Conservation (phyloP, 148 eudicot genomes). For the Persicaria maculosa region DNA sequence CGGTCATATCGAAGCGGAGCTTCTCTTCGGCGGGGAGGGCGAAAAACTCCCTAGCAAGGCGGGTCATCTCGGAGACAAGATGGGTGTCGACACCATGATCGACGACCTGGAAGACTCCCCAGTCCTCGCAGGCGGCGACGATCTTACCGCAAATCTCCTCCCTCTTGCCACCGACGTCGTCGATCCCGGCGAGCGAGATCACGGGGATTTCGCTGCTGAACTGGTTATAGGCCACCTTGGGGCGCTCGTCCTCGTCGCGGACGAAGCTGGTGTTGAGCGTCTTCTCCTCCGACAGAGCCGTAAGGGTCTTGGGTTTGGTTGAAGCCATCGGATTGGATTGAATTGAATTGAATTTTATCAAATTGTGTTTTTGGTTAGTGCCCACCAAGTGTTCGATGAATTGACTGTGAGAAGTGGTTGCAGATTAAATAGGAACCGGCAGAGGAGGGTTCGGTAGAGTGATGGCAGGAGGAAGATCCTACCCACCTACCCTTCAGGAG, state of each 20-base stretch:
- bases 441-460: too few species aligned
- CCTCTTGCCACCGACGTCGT: constrained; percentile 31
- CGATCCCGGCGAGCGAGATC: constrained; percentile 75
- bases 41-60: constrained; percentile 64
- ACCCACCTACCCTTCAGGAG: too few species aligned
- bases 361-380: background rate
- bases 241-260: constrained; percentile 88
- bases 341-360: background rate
- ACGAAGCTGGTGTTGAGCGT: constrained; percentile 49
- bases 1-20: constrained; percentile 85
- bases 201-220: constrained; percentile 75
- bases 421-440: too few species aligned
- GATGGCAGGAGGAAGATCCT: too few species aligned
- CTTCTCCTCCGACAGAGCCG: constrained; percentile 36
- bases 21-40: constrained; percentile 69
- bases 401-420: background rate
- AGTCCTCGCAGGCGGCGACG: constrained; percentile 75
- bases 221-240: constrained; percentile 67
- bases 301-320: constrained; percentile 36
- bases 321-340: constrained; percentile 26
- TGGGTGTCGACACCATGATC: constrained; percentile 63
- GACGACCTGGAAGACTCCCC: constrained; percentile 92
- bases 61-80: constrained; percentile 55
- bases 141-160: constrained; percentile 59
- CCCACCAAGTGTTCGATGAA: constrained; percentile 4